phyloP scores from a whole-genome alignment of 2,329 filamentous ascomycete genomes.

The Thermoascus crustaceus region DNA sequence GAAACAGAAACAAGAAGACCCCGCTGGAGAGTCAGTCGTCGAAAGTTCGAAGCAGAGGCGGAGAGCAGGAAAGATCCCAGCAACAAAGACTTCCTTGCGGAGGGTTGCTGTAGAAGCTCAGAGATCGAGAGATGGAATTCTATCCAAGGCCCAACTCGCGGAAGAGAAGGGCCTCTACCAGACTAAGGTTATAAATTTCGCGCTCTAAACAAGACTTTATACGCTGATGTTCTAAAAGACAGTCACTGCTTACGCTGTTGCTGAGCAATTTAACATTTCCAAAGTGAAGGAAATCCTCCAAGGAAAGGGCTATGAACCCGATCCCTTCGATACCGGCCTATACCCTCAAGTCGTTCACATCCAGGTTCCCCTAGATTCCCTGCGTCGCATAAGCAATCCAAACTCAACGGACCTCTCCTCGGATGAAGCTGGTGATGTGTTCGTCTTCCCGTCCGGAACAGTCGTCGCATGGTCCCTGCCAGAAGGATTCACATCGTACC shows the following conservation, averaged over 20 bases:
- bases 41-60: slow-evolving; percentile 35
- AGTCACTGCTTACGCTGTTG: slow-evolving; percentile 58
- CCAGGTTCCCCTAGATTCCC: slow-evolving; percentile 40
- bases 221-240: slow-evolving; percentile 27
- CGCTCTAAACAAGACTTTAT: slow-evolving; percentile 3
- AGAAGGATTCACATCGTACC: slow-evolving; percentile 59
- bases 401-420: slow-evolving; percentile 29
- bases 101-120: slow-evolving; percentile 83
- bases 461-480: slow-evolving; percentile 87
- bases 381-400: slow-evolving; percentile 36
- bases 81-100: slow-evolving; percentile 66
- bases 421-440: slow-evolving; percentile 67
- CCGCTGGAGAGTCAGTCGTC: slow-evolving; percentile 8
- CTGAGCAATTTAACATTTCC: slow-evolving; percentile 57
- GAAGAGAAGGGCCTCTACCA: slow-evolving; percentile 29
- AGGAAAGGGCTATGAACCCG: slow-evolving; percentile 52
- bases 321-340: slow-evolving; percentile 54
- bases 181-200: slow-evolving; percentile 24
- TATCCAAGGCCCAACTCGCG: slow-evolving; percentile 37
- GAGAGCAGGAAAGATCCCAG: slow-evolving; percentile 43
- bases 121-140: slow-evolving; percentile 45
- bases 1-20: slow-evolving; percentile 28
- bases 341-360: slow-evolving; percentile 60
- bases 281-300: slow-evolving; percentile 51
- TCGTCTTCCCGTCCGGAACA: slow-evolving; percentile 91